These are phyloP conservation scores for Chlorella sp. DNA, from an alignment of 139 green algal species.

Conservation along the genomic window DNA sequence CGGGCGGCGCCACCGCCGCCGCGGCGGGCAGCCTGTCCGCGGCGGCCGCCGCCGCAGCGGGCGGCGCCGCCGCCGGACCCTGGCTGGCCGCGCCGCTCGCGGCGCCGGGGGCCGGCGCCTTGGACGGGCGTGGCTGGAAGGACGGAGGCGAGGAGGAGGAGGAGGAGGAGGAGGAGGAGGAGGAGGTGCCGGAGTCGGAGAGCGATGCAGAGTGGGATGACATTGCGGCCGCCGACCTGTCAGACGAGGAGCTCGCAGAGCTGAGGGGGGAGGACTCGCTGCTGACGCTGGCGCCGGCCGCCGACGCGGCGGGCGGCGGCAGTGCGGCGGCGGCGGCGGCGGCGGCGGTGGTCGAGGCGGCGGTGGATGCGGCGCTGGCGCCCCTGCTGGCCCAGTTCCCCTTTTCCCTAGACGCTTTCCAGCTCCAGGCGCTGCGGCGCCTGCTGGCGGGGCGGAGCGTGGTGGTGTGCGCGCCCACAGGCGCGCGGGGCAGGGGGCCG, in stretches of 20 bases:
- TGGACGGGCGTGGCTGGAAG: not conserved
- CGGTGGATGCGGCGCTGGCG: not conserved
- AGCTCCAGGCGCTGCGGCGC: slow-evolving; percentile 59
- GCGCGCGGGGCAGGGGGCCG: no score
- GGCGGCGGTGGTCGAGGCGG: not conserved
- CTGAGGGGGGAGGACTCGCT: slow-evolving; percentile 44
- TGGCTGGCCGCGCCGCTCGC: not conserved
- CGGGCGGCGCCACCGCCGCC: no score
- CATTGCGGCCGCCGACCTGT: slow-evolving; percentile 16
- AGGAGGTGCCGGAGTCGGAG: slow-evolving; percentile 22
- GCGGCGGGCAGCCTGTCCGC: no score
- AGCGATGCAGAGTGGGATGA: slow-evolving; percentile 18
- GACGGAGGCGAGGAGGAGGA: slow-evolving; percentile 6
- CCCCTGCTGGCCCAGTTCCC: slow-evolving; percentile 50
- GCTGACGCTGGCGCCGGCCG: not conserved
- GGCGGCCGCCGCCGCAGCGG: not conserved
- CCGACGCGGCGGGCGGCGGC: not conserved
- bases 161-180: slow-evolving; percentile 24
- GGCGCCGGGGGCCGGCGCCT: not conserved
- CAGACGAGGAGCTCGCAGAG: slow-evolving; percentile 52
- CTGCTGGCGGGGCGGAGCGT: slow-evolving; percentile 78
- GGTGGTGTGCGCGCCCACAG: slow-evolving; percentile 94
- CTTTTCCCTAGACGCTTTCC: slow-evolving; percentile 78
- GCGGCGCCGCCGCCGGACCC: not conserved
- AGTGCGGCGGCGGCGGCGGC: not conserved